phyloP scores from a whole-genome alignment of 257 asterid genomes.

The Primulina eburnea region DNA sequence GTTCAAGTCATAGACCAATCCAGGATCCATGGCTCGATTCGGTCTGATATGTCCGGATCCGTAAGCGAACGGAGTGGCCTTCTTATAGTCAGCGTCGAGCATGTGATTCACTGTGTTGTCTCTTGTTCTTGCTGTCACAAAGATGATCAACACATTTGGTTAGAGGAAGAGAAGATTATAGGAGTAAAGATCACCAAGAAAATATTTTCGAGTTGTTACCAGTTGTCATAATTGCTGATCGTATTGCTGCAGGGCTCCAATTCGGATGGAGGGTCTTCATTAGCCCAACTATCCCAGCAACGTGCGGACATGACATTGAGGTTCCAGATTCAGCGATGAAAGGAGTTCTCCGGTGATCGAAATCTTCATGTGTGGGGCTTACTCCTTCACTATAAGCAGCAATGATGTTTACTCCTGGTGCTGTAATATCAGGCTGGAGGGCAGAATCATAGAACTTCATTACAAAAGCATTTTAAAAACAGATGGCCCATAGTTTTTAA shows the following conservation, averaged over 20 bases:
- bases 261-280: constrained; percentile 49
- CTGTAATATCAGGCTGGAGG: constrained; percentile 62
- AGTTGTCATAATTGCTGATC: constrained; percentile 62
- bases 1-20: not conserved
- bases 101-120: constrained; percentile 45
- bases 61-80: constrained; percentile 38
- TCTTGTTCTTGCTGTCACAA: constrained; percentile 38
- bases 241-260: constrained; percentile 64
- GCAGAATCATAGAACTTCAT: not conserved
- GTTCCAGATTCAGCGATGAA: constrained; percentile 42
- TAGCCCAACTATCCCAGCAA: constrained; percentile 56
- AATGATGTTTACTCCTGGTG: constrained; percentile 60
- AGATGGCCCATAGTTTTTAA: not conserved
- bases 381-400: constrained; percentile 43
- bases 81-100: not conserved
- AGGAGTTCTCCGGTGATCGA: constrained; percentile 32
- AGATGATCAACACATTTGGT: not conserved
- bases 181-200: not conserved
- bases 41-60: not conserved
- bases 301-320: constrained; percentile 76
- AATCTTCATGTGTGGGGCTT: constrained; percentile 22
- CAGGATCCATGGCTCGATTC: not conserved
- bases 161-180: not conserved
- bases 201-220: constrained; percentile 23
- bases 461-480: not conserved